Evolutionary conservation across 768 basidiomycete genomes (phyloP), one percentile per base, ranked within the genome.

Genomic region (Mycena kentingensis): DNA sequence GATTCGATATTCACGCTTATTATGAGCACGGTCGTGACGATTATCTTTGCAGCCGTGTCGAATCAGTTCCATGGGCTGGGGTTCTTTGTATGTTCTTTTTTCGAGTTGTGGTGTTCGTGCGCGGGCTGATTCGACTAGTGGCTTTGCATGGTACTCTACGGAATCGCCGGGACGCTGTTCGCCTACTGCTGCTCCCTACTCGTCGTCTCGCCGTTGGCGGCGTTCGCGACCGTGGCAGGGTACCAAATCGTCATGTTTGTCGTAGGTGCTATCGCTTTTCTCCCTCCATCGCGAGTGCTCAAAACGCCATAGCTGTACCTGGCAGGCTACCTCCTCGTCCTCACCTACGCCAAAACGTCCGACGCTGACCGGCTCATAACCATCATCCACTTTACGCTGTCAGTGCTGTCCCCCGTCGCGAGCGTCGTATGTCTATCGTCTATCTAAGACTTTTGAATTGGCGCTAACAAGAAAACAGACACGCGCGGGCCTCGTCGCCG

Each of bases 201-300:
- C 48, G 78, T 81, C 49, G 64, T 79, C 1, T 87, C 87, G 0
- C 83, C 88, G 12, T 71, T 92, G 22, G 83, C 85, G 3, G 84
- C 88, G 2, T 91, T 90, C 57, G 88, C 90, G 1, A 70, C 77
- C 5, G 79, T 83, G 12, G 88, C 88, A 5, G 88, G 81, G 15
- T 88, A 85, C 62, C 87, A 90, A 57, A 77, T 88, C 35, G 67
- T 90, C 48, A 79, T 89, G 67, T 90, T 83, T 63, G 61, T 87
- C 35, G 86, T 90, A 65, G 41, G 24, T 32, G 26, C 25, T 77
- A 10, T 41, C n/a, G 43, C 22, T 31, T 43, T 16, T 24, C 8
- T n/a, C 26, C n/a, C 21, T 18, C 32, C n/a, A 5, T n/a, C n/a
- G n/a, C n/a, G n/a, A n/a, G n/a, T n/a, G 10, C 34, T 12, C 19